Conservation (phyloP, 768 basidiomycete genomes). For the Boletellus sp. region DNA sequence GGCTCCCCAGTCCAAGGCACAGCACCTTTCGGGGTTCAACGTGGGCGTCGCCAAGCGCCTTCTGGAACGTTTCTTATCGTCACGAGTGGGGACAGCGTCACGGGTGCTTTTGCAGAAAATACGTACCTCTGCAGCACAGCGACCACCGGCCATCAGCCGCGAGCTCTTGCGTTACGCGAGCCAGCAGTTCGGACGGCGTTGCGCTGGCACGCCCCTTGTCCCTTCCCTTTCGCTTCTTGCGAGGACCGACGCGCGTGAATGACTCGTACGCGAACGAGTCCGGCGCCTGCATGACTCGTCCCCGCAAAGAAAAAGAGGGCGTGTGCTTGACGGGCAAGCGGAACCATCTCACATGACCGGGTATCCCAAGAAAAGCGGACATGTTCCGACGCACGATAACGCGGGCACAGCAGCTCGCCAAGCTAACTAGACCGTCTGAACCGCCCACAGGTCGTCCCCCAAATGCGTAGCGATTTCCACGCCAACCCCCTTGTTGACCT, state of each 20-base stretch:
- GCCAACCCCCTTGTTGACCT: slow-evolving; percentile 84
- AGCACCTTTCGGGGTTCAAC: slow-evolving; percentile 39
- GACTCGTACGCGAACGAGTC: slow-evolving; percentile 40
- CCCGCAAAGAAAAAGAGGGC: too few relatives aligned
- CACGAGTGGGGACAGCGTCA: neutral
- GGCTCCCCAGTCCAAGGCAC: slow-evolving; percentile 75
- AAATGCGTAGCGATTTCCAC: slow-evolving; percentile 85
- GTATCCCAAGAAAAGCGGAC: slow-evolving; percentile 4
- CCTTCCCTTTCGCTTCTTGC: slow-evolving; percentile 49
- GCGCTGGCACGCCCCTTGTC: slow-evolving; percentile 23
- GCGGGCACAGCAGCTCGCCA: neutral
- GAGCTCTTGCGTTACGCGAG: slow-evolving; percentile 46
- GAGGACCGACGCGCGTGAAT: slow-evolving; percentile 48
- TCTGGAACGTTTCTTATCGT: slow-evolving; percentile 35
- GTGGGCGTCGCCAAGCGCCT: slow-evolving; percentile 27
- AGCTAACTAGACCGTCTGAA: slow-evolving; percentile 52
- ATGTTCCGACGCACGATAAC: slow-evolving; percentile 11
- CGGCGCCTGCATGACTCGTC: neutral
- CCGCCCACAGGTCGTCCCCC: slow-evolving; percentile 84
- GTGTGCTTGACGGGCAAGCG: too few relatives aligned
- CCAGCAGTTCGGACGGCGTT: slow-evolving; percentile 38
- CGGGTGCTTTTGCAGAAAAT: slow-evolving; percentile 15
- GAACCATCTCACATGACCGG: neutral
- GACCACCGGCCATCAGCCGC: slow-evolving; percentile 48
- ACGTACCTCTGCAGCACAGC: slow-evolving; percentile 53